phyloP scores from a whole-genome alignment of 768 basidiomycete species.

The Nidularia sp. region DNA sequence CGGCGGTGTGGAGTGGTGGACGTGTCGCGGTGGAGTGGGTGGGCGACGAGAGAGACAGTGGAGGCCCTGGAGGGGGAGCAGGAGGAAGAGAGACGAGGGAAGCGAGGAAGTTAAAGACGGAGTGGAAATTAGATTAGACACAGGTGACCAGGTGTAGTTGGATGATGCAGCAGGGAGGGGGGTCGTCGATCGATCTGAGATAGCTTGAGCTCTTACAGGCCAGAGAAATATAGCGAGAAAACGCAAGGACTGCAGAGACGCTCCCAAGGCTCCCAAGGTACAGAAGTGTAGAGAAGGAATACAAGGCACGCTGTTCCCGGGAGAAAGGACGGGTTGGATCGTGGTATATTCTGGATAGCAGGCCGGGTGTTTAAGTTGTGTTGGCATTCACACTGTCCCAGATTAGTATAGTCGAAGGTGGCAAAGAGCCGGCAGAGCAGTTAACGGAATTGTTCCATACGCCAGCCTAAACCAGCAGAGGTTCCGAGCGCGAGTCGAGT shows the following conservation, averaged over 20 bases:
- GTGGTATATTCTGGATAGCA: background rate
- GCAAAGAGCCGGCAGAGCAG: background rate
- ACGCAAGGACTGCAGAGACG: too few relatives aligned
- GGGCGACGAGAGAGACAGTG: background rate
- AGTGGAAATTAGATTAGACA: background rate
- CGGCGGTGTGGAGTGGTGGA: too few relatives aligned
- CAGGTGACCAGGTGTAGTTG: background rate
- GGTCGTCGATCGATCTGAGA: slow-evolving; percentile 16
- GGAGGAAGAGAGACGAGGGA: background rate
- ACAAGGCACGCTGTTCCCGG: too few relatives aligned
- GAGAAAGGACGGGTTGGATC: background rate
- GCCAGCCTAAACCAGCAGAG: background rate
- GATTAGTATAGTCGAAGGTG: background rate
- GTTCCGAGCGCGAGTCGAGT: background rate
- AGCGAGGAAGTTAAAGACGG: background rate
- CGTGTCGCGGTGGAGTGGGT: background rate
- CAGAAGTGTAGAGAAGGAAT: too few relatives aligned
- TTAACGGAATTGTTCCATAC: background rate
- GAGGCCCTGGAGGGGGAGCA: background rate
- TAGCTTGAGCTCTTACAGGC: background rate
- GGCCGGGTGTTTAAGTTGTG: background rate
- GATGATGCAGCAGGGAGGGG: slow-evolving; percentile 3
- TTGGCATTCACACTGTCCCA: background rate
- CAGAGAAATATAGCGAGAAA: too few relatives aligned
- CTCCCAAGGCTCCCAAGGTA: too few relatives aligned